Percentiles rank a stretch among this genome's conserved stretches.
These are phyloP conservation scores for Botrytis galanthina DNA, from an alignment of 2,329 filamentous ascomycete species.

Conservation along the genomic window DNA sequence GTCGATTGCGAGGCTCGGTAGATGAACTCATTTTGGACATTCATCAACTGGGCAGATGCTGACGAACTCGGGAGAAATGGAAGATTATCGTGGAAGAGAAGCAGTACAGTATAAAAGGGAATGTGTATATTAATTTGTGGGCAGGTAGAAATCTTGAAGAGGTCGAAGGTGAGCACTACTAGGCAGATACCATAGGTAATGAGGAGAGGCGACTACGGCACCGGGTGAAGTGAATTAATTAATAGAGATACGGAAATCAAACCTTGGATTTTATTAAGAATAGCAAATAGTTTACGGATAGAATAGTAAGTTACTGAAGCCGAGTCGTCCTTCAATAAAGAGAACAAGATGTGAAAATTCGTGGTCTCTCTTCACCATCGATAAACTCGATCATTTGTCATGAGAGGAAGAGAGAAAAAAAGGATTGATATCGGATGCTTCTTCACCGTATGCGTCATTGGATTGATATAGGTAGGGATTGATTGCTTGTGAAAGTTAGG, in stretches of 20 bases:
- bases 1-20: not conserved
- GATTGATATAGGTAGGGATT: not conserved
- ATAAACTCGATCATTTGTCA: not conserved
- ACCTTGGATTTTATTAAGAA: not conserved
- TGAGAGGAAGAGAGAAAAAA: not conserved
- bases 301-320: not conserved
- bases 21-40: conserved; percentile 14
- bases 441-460: conserved; percentile 11
- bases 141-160: not conserved
- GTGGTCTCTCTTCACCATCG: not conserved
- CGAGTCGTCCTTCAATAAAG: not conserved
- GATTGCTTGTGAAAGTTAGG: not conserved
- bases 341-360: not conserved
- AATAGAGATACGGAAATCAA: not conserved
- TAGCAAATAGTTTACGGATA: not conserved
- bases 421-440: not conserved
- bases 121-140: not conserved
- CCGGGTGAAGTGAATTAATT: not conserved
- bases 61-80: not conserved
- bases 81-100: not conserved
- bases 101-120: not conserved
- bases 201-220: not conserved
- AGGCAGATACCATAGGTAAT: not conserved
- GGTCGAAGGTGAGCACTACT: not conserved
- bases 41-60: not conserved